Evolutionary conservation across 208 protist genomes (phyloP).

Genomic region (Leptomonas pyrrhocoris): DNA sequence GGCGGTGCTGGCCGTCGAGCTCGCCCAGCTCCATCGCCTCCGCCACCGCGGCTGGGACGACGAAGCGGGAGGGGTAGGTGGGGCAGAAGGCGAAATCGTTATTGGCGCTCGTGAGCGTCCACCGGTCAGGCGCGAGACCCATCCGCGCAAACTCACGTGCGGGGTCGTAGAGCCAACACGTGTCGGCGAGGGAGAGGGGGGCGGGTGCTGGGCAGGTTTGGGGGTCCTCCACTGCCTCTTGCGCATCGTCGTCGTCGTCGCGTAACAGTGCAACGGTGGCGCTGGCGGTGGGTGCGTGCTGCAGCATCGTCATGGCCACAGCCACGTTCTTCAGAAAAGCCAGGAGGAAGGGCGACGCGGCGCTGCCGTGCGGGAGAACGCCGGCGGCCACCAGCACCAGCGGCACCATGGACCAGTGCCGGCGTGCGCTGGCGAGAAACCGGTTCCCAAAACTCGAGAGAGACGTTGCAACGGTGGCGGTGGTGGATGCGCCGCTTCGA

Average conservation of each 20-base stretch:
- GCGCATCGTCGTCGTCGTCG: neutral
- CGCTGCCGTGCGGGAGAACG: slow-evolving; percentile 32
- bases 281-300: neutral
- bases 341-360: slow-evolving; percentile 35
- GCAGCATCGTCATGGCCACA: slow-evolving; percentile 33
- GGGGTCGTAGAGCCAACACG: slow-evolving; percentile 67
- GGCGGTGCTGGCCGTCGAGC: slow-evolving; percentile 30
- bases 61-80: slow-evolving; percentile 56
- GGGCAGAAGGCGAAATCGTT: slow-evolving; percentile 32
- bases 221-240: neutral
- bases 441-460: slow-evolving; percentile 37
- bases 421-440: slow-evolving; percentile 53
- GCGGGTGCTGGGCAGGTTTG: neutral
- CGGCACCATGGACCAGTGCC: slow-evolving; percentile 44
- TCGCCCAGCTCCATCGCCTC: slow-evolving; percentile 20
- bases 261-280: neutral
- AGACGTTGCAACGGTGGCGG: neutral
- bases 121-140: slow-evolving; percentile 33
- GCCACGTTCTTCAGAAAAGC: slow-evolving; percentile 49
- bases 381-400: slow-evolving; percentile 45
- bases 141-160: slow-evolving; percentile 42
- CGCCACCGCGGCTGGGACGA: slow-evolving; percentile 45
- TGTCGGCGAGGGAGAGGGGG: slow-evolving; percentile 17
- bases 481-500: neutral
- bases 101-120: slow-evolving; percentile 46